These are phyloP conservation scores for Collybia sp. DNA, from an alignment of 768 basidiomycete species.

Conservation along the genomic window DNA sequence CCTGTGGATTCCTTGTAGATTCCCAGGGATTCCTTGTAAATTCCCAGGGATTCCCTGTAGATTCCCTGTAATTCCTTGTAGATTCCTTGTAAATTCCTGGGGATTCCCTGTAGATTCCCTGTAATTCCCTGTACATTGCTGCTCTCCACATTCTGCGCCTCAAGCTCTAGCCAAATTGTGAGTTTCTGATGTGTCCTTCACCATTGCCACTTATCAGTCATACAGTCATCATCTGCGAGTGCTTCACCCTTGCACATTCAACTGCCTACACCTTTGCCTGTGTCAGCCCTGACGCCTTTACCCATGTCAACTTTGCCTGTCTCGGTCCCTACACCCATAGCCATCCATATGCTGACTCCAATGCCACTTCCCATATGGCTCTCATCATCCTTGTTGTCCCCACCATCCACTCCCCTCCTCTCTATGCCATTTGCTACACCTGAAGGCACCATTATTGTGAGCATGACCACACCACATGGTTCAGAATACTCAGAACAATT, in stretches of 20 bases:
- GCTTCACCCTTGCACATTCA: constrained; percentile 5
- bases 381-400: constrained; percentile 19
- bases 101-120: too few species aligned
- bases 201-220: not conserved
- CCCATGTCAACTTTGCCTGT: constrained; percentile 7
- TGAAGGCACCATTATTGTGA: constrained; percentile 30
- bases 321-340: constrained; percentile 1
- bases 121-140: too few species aligned
- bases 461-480: constrained; percentile 36
- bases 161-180: constrained; percentile 26
- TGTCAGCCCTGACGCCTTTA: not conserved
- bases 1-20: too few species aligned
- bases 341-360: too few species aligned
- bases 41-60: too few species aligned
- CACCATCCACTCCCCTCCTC: not conserved
- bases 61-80: too few species aligned
- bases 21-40: too few species aligned
- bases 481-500: constrained; percentile 29
- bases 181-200: constrained; percentile 11
- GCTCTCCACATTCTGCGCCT: constrained; percentile 34
- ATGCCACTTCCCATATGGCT: constrained; percentile 16
- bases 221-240: constrained; percentile 2
- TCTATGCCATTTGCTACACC: constrained; percentile 27
- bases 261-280: constrained; percentile 10
- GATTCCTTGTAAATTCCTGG: too few species aligned